phyloP scores from a whole-genome alignment of 2,329 filamentous ascomycete genomes.

The Lizonia empirigonia region DNA sequence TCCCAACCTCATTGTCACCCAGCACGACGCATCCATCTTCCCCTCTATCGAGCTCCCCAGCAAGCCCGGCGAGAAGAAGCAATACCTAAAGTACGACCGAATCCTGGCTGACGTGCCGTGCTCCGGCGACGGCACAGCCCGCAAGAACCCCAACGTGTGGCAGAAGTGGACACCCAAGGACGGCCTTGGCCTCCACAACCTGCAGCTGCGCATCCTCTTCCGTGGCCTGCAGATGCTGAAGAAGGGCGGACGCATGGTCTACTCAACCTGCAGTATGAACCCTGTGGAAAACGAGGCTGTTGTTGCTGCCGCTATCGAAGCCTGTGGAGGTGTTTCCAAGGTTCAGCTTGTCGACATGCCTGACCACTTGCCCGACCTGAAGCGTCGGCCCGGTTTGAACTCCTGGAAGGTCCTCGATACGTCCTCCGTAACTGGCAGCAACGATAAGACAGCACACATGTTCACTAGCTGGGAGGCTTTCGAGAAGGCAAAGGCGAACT shows the following conservation, averaged over 20 bases:
- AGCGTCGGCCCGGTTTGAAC: constrained; percentile 76
- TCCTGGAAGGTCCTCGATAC: constrained; percentile 80
- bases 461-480: constrained; percentile 85
- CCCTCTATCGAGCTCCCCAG: constrained; percentile 86
- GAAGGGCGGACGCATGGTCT: constrained; percentile 90
- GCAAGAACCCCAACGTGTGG: constrained; percentile 95
- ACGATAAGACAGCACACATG: constrained; percentile 75
- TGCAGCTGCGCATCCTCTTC: constrained; percentile 87
- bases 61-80: constrained; percentile 59
- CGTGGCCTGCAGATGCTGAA: constrained; percentile 95
- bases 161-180: constrained; percentile 91
- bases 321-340: constrained; percentile 82
- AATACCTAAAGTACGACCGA: constrained; percentile 94
- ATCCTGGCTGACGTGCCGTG: constrained; percentile 97
- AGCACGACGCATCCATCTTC: constrained; percentile 96
- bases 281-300: constrained; percentile 97
- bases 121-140: constrained; percentile 89
- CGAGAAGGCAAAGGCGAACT: constrained; percentile 68
- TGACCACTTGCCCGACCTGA: constrained; percentile 74
- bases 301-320: constrained; percentile 82
- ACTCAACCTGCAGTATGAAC: constrained; percentile 99
- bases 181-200: constrained; percentile 82
- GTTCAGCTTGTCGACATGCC: constrained; percentile 86
- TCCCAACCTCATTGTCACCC: constrained; percentile 94
- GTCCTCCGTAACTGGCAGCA: constrained; percentile 31